These are phyloP conservation scores for Tolypocladium inflatum DNA, from an alignment of 2,329 filamentous ascomycete genomes.

Conservation along the genomic window DNA sequence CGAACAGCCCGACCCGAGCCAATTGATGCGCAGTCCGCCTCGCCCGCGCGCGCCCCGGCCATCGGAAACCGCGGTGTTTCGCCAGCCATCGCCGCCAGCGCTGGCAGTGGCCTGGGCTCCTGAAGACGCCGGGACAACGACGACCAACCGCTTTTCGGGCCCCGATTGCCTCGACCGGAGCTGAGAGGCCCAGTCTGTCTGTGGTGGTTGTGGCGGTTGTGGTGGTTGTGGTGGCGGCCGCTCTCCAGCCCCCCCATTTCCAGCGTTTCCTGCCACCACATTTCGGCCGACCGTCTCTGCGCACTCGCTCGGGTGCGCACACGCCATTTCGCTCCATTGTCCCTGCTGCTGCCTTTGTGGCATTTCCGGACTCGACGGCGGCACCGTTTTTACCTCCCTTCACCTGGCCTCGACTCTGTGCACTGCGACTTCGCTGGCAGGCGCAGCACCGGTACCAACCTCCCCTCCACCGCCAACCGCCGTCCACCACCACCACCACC, in stretches of 20 bases:
- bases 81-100: not conserved
- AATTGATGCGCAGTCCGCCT: not conserved
- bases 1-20: not conserved
- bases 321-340: not conserved
- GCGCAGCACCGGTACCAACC: not conserved
- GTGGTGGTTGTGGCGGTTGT: no score
- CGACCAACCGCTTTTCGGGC: not conserved
- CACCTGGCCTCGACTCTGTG: not conserved
- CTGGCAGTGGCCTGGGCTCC: not conserved
- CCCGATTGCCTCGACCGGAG: not conserved
- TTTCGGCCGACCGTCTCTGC: not conserved
- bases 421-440: not conserved
- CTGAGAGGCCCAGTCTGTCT: not conserved
- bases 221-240: not conserved
- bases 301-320: not conserved
- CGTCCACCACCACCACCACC: not conserved
- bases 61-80: not conserved
- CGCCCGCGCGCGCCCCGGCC: not conserved
- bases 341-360: not conserved
- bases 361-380: not conserved
- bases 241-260: slow-evolving; percentile 2
- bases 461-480: not conserved
- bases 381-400: not conserved
- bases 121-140: not conserved
- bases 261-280: slow-evolving; percentile 4